Conservation (phyloP, 805 yeast species). For the Ogataea polymorpha region DNA sequence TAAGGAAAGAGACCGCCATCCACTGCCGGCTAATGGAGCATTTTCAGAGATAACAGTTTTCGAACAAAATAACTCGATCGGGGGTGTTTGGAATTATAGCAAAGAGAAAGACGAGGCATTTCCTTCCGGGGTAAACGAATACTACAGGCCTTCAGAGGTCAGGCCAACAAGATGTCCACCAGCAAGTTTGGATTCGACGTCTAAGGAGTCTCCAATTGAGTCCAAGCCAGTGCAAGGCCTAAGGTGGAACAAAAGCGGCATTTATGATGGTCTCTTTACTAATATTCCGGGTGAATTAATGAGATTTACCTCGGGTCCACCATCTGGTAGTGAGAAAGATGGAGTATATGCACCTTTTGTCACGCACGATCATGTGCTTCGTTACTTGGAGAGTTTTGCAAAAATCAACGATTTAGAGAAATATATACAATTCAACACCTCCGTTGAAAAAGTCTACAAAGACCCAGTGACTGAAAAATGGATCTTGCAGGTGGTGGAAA, state of each 20-base stretch:
- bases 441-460: slow-evolving; percentile 33
- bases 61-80: slow-evolving; percentile 37
- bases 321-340: background rate
- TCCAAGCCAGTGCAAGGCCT: background rate
- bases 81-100: slow-evolving; percentile 39
- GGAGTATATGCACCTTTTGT: slow-evolving; percentile 12
- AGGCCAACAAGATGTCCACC: background rate
- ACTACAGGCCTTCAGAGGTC: background rate
- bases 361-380: slow-evolving; percentile 20
- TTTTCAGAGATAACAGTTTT: slow-evolving; percentile 37
- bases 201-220: background rate
- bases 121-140: background rate
- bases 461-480: slow-evolving; percentile 7
- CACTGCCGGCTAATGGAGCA: slow-evolving; percentile 22
- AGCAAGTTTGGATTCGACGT: background rate
- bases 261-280: background rate
- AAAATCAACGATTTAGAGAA: slow-evolving; percentile 27
- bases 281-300: background rate
- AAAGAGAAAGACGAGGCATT: slow-evolving; percentile 16
- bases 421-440: slow-evolving; percentile 34
- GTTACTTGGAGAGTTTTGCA: slow-evolving; percentile 22
- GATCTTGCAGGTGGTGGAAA: slow-evolving; percentile 3
- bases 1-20: background rate
- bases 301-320: background rate
- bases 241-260: background rate